Percentiles rank a stretch among this genome's conserved stretches.
phyloP scores from a whole-genome alignment of 805 yeast species.

The Candida boleticola region DNA sequence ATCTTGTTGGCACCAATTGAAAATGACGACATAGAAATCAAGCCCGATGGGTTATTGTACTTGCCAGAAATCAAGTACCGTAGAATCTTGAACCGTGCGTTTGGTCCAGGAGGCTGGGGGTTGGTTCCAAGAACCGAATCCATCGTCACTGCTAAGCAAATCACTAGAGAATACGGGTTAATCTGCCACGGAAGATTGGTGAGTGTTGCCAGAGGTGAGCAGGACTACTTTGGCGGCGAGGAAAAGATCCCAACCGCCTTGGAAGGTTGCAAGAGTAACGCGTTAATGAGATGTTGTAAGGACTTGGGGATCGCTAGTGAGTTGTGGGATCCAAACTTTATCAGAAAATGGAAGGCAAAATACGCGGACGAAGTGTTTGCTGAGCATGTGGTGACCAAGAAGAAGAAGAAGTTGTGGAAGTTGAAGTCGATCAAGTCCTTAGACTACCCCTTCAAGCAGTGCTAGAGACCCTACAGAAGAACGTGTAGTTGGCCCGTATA shows the following conservation, averaged over 20 bases:
- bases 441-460: constrained; percentile 76
- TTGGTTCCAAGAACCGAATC: constrained; percentile 90
- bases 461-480: background rate
- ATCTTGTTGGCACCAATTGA: constrained; percentile 63
- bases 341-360: constrained; percentile 48
- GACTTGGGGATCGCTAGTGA: constrained; percentile 96
- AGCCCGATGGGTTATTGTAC: constrained; percentile 91
- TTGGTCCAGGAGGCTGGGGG: constrained; percentile 99
- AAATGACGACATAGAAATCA: constrained; percentile 80
- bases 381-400: constrained; percentile 77
- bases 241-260: constrained; percentile 91
- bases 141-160: constrained; percentile 64
- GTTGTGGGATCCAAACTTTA: constrained; percentile 94
- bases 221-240: constrained; percentile 78
- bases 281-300: constrained; percentile 96
- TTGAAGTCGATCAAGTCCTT: constrained; percentile 72
- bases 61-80: constrained; percentile 95
- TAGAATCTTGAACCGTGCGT: constrained; percentile 81
- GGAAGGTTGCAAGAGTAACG: constrained; percentile 96
- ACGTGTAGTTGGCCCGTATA: background rate
- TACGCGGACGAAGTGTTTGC: constrained; percentile 80
- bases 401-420: constrained; percentile 90
- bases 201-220: constrained; percentile 93
- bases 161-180: constrained; percentile 88
- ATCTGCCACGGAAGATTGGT: constrained; percentile 86